phyloP scores from a whole-genome alignment of 1,284 basidiomycete species.

The Papiliotrema terrestris region DNA sequence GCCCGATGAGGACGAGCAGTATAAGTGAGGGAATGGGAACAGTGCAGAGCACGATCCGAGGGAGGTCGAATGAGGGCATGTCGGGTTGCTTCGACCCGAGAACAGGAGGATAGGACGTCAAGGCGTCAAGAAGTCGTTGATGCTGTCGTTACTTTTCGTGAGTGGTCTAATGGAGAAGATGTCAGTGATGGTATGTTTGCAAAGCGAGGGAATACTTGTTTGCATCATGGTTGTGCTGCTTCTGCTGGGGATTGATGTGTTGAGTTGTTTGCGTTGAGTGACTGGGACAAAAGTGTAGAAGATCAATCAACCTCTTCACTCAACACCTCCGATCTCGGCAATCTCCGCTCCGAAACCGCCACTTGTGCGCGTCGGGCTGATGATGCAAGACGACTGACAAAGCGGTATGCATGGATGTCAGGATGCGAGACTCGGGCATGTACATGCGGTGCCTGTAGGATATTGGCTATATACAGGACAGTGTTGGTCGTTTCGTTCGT shows the following conservation, averaged over 20 bases:
- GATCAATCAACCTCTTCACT: constrained; percentile 8
- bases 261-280: background rate
- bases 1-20: constrained; percentile 17
- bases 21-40: constrained; percentile 22
- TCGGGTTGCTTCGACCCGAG: no score
- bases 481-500: no score
- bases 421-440: no score
- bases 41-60: constrained; percentile 11
- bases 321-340: background rate
- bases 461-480: no score
- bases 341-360: background rate
- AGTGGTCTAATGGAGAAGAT: background rate
- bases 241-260: background rate
- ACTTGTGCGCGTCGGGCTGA: no score
- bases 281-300: constrained; percentile 4
- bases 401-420: no score
- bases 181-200: no score
- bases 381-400: no score
- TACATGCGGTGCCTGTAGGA: no score
- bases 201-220: no score
- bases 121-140: background rate
- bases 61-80: constrained; percentile 9
- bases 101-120: no score
- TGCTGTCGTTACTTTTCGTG: background rate
- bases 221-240: background rate